A percentile compares a stretch with the other conserved stretches of the same genome.
Conservation (phyloP, 2,329 filamentous ascomycete genomes). For the Hypocrella siamensis region DNA sequence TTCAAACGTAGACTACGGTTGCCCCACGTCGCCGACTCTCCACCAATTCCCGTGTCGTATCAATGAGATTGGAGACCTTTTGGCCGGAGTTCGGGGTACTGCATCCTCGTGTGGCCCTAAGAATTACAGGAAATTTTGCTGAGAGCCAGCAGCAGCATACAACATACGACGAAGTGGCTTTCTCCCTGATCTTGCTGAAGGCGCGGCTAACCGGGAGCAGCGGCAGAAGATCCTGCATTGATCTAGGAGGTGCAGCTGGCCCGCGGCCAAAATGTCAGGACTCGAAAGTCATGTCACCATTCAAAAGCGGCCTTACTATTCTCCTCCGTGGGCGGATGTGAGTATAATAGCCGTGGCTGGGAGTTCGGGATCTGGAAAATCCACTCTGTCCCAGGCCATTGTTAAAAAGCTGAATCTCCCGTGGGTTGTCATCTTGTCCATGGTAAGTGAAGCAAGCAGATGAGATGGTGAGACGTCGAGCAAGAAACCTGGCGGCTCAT, state of each 20-base stretch:
- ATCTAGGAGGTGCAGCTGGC: background rate
- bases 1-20: too few relatives aligned
- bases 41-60: too few relatives aligned
- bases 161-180: too few relatives aligned
- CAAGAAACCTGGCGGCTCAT: too few relatives aligned
- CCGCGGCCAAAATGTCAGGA: slow-evolving; percentile 12
- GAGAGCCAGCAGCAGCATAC: too few relatives aligned
- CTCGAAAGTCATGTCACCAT: slow-evolving; percentile 30
- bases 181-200: too few relatives aligned
- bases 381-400: slow-evolving; percentile 82
- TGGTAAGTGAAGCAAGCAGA: slow-evolving; percentile 41
- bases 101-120: too few relatives aligned
- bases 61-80: too few relatives aligned
- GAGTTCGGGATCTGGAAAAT: slow-evolving; percentile 88
- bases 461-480: too few relatives aligned
- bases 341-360: slow-evolving; percentile 95
- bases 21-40: too few relatives aligned
- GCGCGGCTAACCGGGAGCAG: background rate
- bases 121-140: too few relatives aligned
- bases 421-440: slow-evolving; percentile 95
- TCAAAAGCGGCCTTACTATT: slow-evolving; percentile 57
- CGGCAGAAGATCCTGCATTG: background rate
- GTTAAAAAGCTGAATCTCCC: slow-evolving; percentile 80
- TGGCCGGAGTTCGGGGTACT: too few relatives aligned
- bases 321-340: slow-evolving; percentile 88